Evolutionary conservation across 108 stramenopile species (phyloP).

Genomic region (Cyclotella distinguenda): DNA sequence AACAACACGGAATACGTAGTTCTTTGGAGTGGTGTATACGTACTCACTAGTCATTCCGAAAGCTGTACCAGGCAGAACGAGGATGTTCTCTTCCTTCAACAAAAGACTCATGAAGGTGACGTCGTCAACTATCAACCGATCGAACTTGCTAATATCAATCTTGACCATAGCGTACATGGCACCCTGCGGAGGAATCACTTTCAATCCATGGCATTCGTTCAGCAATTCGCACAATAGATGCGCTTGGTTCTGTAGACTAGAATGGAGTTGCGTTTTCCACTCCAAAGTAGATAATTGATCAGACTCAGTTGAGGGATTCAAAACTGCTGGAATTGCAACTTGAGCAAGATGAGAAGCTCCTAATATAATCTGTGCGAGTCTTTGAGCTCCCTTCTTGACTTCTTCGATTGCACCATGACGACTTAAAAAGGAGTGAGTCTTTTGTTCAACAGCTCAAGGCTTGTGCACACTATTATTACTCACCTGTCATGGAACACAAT

Average conservation of each 20-base stretch:
- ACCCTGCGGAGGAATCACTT: conserved; percentile 68
- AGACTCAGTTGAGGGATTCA: conserved; percentile 46
- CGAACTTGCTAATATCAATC: conserved; percentile 53
- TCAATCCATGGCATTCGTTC: conserved; percentile 62
- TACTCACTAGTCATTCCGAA: conserved; percentile 66
- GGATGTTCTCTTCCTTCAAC: conserved; percentile 88
- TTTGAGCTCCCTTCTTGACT: conserved; percentile 69
- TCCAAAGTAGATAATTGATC: conserved; percentile 37
- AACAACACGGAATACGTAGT: conserved; percentile 73
- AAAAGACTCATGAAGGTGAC: conserved; percentile 71
- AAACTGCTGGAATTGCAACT: conserved; percentile 68
- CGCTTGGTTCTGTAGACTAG: conserved; percentile 65
- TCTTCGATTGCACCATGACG: conserved; percentile 56
- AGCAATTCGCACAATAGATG: conserved; percentile 51
- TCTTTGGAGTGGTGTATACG: neutral
- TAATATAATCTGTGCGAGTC: conserved; percentile 79
- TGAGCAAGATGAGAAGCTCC: conserved; percentile 85
- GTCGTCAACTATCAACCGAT: conserved; percentile 59
- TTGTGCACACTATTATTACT: no score
- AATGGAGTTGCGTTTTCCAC: conserved; percentile 68
- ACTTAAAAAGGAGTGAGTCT: no score
- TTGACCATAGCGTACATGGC: conserved; percentile 91
- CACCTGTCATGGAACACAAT: conserved; percentile 79
- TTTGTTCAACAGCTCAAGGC: no score
- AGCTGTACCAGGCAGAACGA: conserved; percentile 88